Conservation (phyloP, 1,284 basidiomycete species). For the Melampsora americana region DNA sequence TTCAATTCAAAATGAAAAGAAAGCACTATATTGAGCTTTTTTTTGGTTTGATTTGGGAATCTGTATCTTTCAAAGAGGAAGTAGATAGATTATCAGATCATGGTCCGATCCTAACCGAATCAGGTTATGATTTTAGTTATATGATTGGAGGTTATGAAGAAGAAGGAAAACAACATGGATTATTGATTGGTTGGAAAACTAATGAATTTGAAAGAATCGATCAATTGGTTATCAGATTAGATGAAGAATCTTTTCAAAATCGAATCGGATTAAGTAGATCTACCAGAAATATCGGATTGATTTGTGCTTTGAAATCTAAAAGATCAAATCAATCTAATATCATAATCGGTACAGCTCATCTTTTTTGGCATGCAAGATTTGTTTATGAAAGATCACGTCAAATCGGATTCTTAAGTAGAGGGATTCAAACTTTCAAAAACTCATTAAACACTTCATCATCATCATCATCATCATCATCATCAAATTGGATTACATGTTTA, state of each 20-base stretch:
- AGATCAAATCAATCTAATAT: too few species aligned
- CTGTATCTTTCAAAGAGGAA: conserved; percentile 5
- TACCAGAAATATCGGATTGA: conserved; percentile 30
- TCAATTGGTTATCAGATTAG: conserved; percentile 10
- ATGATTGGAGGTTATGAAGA: conserved; percentile 39
- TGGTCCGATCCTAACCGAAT: background rate
- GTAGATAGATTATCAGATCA: conserved; percentile 29
- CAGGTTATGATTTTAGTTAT: conserved; percentile 25
- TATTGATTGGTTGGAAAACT: conserved; percentile 34
- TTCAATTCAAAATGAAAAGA: background rate
- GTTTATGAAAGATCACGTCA: conserved; percentile 35
- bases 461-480: too few species aligned
- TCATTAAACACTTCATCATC: background rate
- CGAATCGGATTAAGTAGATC: too few species aligned
- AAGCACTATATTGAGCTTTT: background rate
- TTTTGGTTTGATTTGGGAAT: too few species aligned
- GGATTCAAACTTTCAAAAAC: background rate
- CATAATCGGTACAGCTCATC: conserved; percentile 35
- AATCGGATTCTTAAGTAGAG: conserved; percentile 15
- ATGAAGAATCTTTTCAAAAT: conserved; percentile 24
- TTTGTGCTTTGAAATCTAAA: conserved; percentile 13
- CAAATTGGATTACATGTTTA: background rate
- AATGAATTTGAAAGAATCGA: background rate
- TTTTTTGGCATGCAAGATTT: conserved; percentile 39
- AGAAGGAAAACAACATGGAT: conserved; percentile 41